phyloP scores from a whole-genome alignment of 768 basidiomycete species.

The Cubamyces sp. region DNA sequence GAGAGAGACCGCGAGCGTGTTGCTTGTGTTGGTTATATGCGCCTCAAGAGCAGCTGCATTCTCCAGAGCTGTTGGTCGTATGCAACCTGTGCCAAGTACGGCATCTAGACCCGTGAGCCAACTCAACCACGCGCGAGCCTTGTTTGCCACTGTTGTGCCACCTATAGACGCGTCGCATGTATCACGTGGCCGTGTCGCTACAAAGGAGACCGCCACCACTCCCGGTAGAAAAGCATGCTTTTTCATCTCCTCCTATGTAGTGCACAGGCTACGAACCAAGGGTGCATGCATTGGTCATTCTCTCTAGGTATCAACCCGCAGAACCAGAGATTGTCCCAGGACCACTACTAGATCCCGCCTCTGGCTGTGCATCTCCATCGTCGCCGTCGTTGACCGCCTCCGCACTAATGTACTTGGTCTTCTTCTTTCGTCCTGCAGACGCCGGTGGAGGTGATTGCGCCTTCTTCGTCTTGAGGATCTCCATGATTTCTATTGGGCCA shows the following conservation, averaged over 20 bases:
- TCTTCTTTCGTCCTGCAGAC: constrained; percentile 27
- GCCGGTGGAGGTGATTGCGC: constrained; percentile 52
- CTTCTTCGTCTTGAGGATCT: constrained; percentile 77
- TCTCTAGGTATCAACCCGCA: neutral
- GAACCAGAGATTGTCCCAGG: neutral
- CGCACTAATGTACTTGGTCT: constrained; percentile 37
- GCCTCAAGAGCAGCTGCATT: constrained; percentile 2
- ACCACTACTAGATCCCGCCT: constrained; percentile 23
- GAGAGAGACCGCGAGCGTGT: neutral
- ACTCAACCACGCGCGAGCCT: constrained; percentile 11
- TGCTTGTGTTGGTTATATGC: neutral
- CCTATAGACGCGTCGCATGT: constrained; percentile 13
- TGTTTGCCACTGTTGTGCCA: constrained; percentile 18
- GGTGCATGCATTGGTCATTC: neutral
- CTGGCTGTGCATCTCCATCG: constrained; percentile 26
- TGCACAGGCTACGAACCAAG: neutral
- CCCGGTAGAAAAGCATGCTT: neutral
- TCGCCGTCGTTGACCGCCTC: constrained; percentile 40
- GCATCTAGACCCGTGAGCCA: neutral
- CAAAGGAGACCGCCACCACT: neutral
- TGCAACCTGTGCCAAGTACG: neutral
- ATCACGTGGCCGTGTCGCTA: constrained; percentile 23
- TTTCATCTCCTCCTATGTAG: neutral
- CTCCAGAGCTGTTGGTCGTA: neutral
- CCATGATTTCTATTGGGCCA: constrained; percentile 68